Evolutionary conservation across 2,329 filamentous ascomycete genomes (phyloP), one percentile per base, ranked within the genome.

Genomic region (Monosporascus sp.): DNA sequence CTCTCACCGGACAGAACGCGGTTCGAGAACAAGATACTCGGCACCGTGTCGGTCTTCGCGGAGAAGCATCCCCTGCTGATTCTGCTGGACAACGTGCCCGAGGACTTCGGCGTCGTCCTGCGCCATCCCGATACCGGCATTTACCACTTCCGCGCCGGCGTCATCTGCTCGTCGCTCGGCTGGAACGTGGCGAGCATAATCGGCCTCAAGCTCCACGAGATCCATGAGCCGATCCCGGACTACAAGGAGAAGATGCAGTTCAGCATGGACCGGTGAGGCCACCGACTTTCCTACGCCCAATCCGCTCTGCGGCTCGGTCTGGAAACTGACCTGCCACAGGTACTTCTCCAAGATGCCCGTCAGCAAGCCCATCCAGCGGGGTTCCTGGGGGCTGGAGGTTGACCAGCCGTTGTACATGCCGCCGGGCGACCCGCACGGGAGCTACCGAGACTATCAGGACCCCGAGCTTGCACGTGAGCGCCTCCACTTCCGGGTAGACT

Each of bases 241-340:
- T 95, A 93, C 68, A 88, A 88, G 59, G 86, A 89, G 66, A 95
- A 92, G 73, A 91, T 95, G 87, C 81, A 87, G 38, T 88, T 90
- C 58, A 91, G 87, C 41, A 92, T 96, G 87, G 89, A 95, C 63
- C 78, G 89, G 81, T 90, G 71, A 49, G 79, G 64, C 27, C 9
- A 27, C 27, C 20, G 31, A 50, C 24, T 53, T 25, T 37, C 8
- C 5, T 35, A 35, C 11, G 31, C 31, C 9, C 11, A 14, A 35
- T 35, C 9, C 4, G 31, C 31, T 14, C 31, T 35, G 4, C 31
- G 6, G 11, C 31, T 35, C 31, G 31, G 31, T 14, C 41, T 11
- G 6, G 18, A 35, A 24, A 18, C 47, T 18, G 1, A 15, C 17
- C 11, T 17, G 17, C 22, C 37, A 8, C 50, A 89, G 88, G n/a